Base-by-base conservation (phyloP, 2,329 filamentous ascomycete genomes). In the Biscogniauxia sp. region DNA sequence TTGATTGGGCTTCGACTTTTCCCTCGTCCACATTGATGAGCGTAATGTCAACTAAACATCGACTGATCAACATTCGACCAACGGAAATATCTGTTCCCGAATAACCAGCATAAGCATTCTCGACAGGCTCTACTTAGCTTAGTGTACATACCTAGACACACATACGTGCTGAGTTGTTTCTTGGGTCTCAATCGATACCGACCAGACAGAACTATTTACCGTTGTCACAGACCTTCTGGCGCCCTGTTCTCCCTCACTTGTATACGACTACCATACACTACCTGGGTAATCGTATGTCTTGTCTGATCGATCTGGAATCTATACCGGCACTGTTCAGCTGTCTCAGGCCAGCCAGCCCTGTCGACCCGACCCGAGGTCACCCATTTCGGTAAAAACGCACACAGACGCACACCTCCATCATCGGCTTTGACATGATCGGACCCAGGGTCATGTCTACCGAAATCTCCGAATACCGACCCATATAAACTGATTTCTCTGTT, bases 31-130 rank as follows among this genome's bases (percentile, higher is more conserved):
- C 32, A 54, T n/a, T n/a, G n/a, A n/a, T 45, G 23, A 20, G 32
- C 25, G 28, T 37, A 54, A 57, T 59, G 58, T 66, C 62, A 23
- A n/a, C n/a, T n/a, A n/a, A 64, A 62, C 57, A 70, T 70, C 66
- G 67, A 66, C 65, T 66, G 64, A 68, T 59, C 53, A 66, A 68
- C 66, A 62, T 68, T 61, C 66, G 65, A 69, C 68, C 55, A 61
- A 58, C 63, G 61, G 58, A 56, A 63, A 58, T 59, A 51, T 64
- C 57, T 63, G 55, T 28, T 56, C 25, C 58, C 57, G 50, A 55
- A 57, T 23, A 19, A 45, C 32, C 61, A 59, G 23, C 23, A 5
- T 2, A 23, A 23, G 5, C n/a, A n/a, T n/a, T n/a, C n/a, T n/a
- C 23, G 23, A 23, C 23, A 5, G 23, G 23, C 23, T 23, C 5